A percentile compares a stretch with the other conserved stretches of the same genome.
phyloP scores from a whole-genome alignment of 73 alveolate species.

The Tetrahymena elliotti region DNA sequence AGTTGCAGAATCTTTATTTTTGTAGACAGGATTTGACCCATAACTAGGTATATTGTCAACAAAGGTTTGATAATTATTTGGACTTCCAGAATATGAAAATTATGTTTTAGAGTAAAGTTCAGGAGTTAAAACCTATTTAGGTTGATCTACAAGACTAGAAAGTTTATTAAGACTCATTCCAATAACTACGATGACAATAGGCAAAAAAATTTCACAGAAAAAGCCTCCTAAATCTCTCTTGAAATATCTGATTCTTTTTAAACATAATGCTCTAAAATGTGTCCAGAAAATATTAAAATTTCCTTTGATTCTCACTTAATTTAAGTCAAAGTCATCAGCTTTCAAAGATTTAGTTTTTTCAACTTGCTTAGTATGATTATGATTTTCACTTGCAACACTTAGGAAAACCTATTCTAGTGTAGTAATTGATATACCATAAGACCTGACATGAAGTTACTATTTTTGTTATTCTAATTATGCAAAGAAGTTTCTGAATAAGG shows the following conservation, averaged over 20 bases:
- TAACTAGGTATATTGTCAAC: background rate
- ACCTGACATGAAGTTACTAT: conserved; percentile 9
- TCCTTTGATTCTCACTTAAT: conserved; percentile 28
- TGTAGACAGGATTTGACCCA: background rate
- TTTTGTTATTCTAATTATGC: conserved; percentile 33
- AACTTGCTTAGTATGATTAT: conserved; percentile 29
- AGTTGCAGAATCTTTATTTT: background rate
- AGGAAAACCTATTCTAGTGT: conserved; percentile 92
- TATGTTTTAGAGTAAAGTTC: background rate
- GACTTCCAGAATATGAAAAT: background rate
- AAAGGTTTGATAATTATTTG: background rate
- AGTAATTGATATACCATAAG: conserved; percentile 72
- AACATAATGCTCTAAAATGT: conserved; percentile 65
- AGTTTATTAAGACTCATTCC: conserved; percentile 56
- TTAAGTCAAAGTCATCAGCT: conserved; percentile 37
- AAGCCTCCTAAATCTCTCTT: conserved; percentile 74
- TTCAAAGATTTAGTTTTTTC: background rate
- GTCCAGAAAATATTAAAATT: conserved; percentile 34
- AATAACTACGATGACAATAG: conserved; percentile 61
- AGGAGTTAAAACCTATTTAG: background rate
- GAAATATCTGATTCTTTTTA: conserved; percentile 59
- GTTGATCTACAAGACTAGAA: background rate
- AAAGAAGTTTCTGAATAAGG: conserved; percentile 42
- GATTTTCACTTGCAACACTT: conserved; percentile 52
- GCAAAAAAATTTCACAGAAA: conserved; percentile 71